phyloP scores from a whole-genome alignment of 1,139 yeast genomes.

The Meyerozyma guilliermondii region DNA sequence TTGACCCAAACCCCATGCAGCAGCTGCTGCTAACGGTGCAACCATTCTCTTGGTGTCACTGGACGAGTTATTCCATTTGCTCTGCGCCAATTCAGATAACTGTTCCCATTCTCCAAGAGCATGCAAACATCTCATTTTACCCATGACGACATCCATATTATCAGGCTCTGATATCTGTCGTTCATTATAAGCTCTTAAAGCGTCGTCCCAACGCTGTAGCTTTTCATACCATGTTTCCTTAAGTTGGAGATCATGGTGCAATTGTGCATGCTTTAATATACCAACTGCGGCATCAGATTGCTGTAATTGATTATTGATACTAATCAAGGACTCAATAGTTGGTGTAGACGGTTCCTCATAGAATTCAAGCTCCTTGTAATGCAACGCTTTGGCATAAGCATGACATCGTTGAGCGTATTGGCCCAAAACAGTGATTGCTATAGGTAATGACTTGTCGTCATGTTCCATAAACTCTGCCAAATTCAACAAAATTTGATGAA shows the following conservation, averaged over 20 bases:
- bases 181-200: conserved; percentile 80
- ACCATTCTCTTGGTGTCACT: conserved; percentile 76
- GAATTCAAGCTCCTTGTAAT: conserved; percentile 91
- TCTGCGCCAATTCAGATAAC: conserved; percentile 77
- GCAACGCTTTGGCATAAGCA: conserved; percentile 95
- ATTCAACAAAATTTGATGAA: conserved; percentile 81
- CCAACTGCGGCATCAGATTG: conserved; percentile 99
- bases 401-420: conserved; percentile 94
- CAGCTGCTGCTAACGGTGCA: conserved; percentile 98
- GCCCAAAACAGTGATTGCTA: conserved; percentile 83
- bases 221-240: conserved; percentile 98
- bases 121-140: conserved; percentile 95
- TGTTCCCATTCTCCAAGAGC: conserved; percentile 99
- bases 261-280: conserved; percentile 89
- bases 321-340: conserved; percentile 86
- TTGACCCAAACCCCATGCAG: conserved; percentile 97
- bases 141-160: conserved; percentile 82
- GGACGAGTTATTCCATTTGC: conserved; percentile 74
- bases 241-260: conserved; percentile 84
- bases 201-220: conserved; percentile 97
- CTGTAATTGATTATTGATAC: conserved; percentile 89
- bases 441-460: conserved; percentile 90
- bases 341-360: conserved; percentile 91
- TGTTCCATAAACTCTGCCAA: conserved; percentile 97
- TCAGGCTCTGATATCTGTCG: conserved; percentile 55